Evolutionary conservation across 2,329 filamentous ascomycete species (phyloP).

Genomic region (Thielaviopsis euricoi): DNA sequence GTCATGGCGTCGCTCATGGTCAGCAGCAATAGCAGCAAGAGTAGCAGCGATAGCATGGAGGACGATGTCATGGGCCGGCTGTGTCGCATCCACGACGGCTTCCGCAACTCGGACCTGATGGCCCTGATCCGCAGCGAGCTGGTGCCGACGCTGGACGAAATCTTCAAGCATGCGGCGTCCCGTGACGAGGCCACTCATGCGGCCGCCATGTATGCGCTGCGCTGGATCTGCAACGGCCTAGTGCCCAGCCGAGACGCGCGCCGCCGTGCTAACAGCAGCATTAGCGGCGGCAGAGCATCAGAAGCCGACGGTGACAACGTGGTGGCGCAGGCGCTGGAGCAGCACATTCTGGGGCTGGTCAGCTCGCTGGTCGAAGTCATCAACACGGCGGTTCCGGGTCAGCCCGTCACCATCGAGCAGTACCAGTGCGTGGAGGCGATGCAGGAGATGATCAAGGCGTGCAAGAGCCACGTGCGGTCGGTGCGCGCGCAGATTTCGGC

Average conservation of each 20-base stretch:
- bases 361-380: slow-evolving; percentile 64
- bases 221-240: slow-evolving; percentile 25
- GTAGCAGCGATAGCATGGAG: slow-evolving; percentile 43
- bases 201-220: slow-evolving; percentile 30
- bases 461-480: slow-evolving; percentile 54
- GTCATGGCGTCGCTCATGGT: slow-evolving; percentile 43
- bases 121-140: slow-evolving; percentile 61
- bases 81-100: slow-evolving; percentile 50
- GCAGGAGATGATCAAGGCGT: slow-evolving; percentile 70
- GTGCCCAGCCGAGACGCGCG: slow-evolving; percentile 25
- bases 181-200: slow-evolving; percentile 37
- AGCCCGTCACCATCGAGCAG: slow-evolving; percentile 48
- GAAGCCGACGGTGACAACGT: slow-evolving; percentile 34
- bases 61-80: slow-evolving; percentile 52
- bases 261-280: slow-evolving; percentile 12
- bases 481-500: slow-evolving; percentile 88
- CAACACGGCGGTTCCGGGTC: slow-evolving; percentile 44
- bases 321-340: slow-evolving; percentile 61
- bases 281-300: no score
- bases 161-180: slow-evolving; percentile 66
- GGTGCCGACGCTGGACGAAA: slow-evolving; percentile 58
- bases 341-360: slow-evolving; percentile 75
- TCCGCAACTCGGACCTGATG: slow-evolving; percentile 48
- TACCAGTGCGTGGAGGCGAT: slow-evolving; percentile 65
- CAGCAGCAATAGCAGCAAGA: slow-evolving; percentile 37